Percentiles rank a stretch among this genome's conserved stretches.
Conservation (phyloP, 1,139 yeast genomes). For the Candida sp. region DNA sequence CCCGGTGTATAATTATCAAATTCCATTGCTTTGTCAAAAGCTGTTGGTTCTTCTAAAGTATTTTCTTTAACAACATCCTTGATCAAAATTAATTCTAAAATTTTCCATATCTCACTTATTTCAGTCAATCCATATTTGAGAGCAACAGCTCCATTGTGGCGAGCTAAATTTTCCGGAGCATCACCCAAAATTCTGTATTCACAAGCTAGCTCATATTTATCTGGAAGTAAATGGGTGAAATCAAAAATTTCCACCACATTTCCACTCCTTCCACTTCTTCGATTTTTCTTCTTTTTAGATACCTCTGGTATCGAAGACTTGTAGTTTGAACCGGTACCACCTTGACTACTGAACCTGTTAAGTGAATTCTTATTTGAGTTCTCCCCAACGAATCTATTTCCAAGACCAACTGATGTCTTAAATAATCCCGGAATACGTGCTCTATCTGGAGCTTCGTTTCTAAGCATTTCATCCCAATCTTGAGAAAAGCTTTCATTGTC, state of each 20-base stretch:
- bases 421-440: constrained; percentile 44
- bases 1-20: background rate
- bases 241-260: constrained; percentile 66
- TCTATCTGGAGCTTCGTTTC: constrained; percentile 42
- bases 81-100: constrained; percentile 47
- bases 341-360: constrained; percentile 25
- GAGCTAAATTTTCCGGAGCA: constrained; percentile 61
- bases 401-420: constrained; percentile 39
- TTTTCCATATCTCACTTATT: constrained; percentile 74
- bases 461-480: constrained; percentile 49
- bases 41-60: background rate
- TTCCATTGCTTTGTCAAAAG: background rate
- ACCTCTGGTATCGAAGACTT: constrained; percentile 20
- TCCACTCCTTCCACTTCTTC: constrained; percentile 22
- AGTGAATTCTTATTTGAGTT: constrained; percentile 15
- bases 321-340: constrained; percentile 23
- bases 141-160: constrained; percentile 73
- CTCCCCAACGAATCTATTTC: constrained; percentile 22
- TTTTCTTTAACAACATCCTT: constrained; percentile 21
- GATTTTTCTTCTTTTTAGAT: constrained; percentile 11
- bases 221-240: constrained; percentile 69
- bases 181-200: constrained; percentile 74
- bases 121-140: constrained; percentile 57
- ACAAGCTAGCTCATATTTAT: constrained; percentile 70
- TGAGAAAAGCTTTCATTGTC: constrained; percentile 48